Conservation (phyloP, 768 basidiomycete species). For the Clitopilus passeckerianus region DNA sequence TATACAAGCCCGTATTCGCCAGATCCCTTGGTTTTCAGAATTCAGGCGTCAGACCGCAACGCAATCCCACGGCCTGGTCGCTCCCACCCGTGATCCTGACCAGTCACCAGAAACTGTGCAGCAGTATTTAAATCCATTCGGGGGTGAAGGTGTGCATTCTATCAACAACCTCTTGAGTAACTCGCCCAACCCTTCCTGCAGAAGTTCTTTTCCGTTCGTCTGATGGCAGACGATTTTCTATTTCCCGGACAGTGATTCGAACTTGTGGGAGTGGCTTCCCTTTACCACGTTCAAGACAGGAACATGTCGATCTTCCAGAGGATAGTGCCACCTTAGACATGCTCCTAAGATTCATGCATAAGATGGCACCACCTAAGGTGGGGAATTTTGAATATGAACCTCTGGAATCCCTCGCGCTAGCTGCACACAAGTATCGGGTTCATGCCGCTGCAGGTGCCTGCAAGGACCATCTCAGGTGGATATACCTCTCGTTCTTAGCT, state of each 20-base stretch:
- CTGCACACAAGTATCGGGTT: not conserved
- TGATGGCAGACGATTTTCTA: not conserved
- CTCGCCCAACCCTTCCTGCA: not conserved
- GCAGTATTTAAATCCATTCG: not conserved
- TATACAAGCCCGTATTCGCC: no score
- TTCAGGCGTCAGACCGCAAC: no score
- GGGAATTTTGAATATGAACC: not conserved
- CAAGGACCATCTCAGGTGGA: not conserved
- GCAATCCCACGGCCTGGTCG: no score
- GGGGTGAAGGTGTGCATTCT: not conserved
- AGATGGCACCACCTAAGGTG: not conserved
- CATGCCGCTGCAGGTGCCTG: not conserved
- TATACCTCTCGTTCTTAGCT: no score
- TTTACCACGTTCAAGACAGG: not conserved
- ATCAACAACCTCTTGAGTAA: not conserved
- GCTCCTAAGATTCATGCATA: not conserved
- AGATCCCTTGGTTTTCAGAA: no score
- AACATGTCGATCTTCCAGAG: not conserved
- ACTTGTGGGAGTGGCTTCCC: not conserved
- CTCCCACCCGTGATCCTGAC: no score
- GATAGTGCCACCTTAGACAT: not conserved
- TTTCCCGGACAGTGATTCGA: not conserved
- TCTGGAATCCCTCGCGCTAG: not conserved
- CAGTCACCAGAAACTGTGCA: no score
- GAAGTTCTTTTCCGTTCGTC: not conserved